Evolutionary conservation across 2,329 filamentous ascomycete genomes (phyloP), one percentile per base, ranked within the genome.

Genomic region (Plectosphaerella sp.): DNA sequence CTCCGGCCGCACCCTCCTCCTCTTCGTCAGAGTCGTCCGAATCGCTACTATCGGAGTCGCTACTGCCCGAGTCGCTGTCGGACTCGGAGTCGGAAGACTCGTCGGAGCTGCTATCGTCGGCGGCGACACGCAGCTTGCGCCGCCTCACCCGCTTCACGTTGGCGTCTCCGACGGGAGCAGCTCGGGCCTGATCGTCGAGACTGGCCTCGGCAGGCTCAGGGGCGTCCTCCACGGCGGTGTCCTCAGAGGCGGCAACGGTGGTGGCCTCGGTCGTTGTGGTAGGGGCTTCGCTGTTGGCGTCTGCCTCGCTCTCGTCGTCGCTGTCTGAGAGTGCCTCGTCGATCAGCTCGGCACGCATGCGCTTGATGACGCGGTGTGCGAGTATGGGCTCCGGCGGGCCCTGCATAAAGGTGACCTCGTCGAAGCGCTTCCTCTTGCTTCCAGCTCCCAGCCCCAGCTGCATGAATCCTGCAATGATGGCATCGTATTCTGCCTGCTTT

Each of bases 261-360:
- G 63, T 59, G 2, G 61, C 58, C 0, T 50, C 4, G 24, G 47
- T 11, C n/a, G 43, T 48, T 12, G 48, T 22, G 14, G 51, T 22
- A 20, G 51, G 45, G 42, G 56, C 49, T 36, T 55, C 50, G 45
- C 52, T 52, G 62, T 61, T 35, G 58, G 60, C 22, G 58, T 59
- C 16, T 59, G 58, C 16, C 62, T 59, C 51, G 54, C 68, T 67
- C 46, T 67, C 71, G 50, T 75, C 72, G 20, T 73, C 76, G 47
- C 69, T 71, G 49, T 78, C 76, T 1, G 72, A 75, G n/a, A 86
- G 68, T 60, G 81, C 76, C 33, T 76, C 75, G 35, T 83, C 58
- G 28, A 86, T 73, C 56, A 75, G 72, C 64, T 86, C 82, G 9
- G 82, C 79, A 33, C 83, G 79, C 73, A 85, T 83, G 50, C 83